phyloP scores from a whole-genome alignment of 2,329 filamentous ascomycete genomes.

The Microascus cirrosus region DNA sequence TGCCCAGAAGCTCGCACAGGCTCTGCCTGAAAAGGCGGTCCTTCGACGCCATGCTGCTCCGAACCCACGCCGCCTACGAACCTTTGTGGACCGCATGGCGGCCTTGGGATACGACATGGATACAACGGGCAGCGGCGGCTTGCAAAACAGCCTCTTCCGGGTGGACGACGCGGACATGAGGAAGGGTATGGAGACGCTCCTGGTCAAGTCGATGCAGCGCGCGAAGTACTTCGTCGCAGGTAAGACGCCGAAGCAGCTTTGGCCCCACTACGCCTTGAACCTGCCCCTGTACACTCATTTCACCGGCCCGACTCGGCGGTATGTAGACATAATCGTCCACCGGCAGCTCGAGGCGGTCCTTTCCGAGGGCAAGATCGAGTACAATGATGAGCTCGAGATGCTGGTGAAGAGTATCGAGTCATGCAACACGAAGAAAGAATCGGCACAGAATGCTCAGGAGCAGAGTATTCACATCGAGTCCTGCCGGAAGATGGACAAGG shows the following conservation, averaged over 20 bases:
- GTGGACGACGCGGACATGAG: constrained; percentile 80
- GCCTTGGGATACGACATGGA: constrained; percentile 86
- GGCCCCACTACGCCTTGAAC: constrained; percentile 86
- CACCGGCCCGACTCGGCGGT: constrained; percentile 87
- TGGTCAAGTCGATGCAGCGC: constrained; percentile 91
- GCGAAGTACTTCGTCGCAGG: constrained; percentile 89
- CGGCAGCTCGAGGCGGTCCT: constrained; percentile 84
- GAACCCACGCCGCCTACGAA: constrained; percentile 78
- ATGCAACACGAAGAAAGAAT: constrained; percentile 99
- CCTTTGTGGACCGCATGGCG: constrained; percentile 87
- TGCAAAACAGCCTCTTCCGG: constrained; percentile 93
- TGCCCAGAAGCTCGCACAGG: constrained; percentile 69
- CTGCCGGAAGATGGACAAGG: constrained; percentile 91
- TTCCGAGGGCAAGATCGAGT: constrained; percentile 72
- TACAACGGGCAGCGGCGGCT: constrained; percentile 72
- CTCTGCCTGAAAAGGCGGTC: constrained; percentile 82
- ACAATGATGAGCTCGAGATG: constrained; percentile 77
- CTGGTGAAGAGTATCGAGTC: constrained; percentile 87
- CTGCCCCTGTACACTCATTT: constrained; percentile 94
- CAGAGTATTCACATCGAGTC: constrained; percentile 98
- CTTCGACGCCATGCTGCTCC: constrained; percentile 78
- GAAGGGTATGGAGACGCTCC: constrained; percentile 94
- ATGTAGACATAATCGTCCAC: constrained; percentile 90
- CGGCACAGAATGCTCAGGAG: constrained; percentile 91
- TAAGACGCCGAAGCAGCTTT: constrained; percentile 65